Evolutionary conservation across 768 basidiomycete genomes (phyloP).

Genomic region (Fomitopsis serialis): DNA sequence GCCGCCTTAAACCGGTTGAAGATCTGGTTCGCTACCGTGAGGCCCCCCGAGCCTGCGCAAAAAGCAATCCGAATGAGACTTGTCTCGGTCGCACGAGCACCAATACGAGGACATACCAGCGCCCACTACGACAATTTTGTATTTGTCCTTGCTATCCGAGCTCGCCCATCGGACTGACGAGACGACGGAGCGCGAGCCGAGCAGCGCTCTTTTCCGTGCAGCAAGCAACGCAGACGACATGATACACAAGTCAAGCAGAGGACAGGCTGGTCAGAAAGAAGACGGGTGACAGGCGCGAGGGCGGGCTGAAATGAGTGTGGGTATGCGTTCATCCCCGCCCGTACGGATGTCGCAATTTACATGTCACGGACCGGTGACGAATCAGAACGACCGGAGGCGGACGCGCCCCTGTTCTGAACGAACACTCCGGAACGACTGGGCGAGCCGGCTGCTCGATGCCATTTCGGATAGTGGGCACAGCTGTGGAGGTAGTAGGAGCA

Average conservation of each 20-base stretch:
- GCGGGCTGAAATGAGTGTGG: not conserved
- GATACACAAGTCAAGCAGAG: not conserved
- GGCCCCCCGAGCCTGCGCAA: slow-evolving; percentile 66
- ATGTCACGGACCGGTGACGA: not conserved
- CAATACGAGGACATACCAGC: slow-evolving; percentile 50
- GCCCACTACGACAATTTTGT: slow-evolving; percentile 83
- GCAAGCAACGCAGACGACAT: slow-evolving; percentile 1
- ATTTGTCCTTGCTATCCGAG: slow-evolving; percentile 47
- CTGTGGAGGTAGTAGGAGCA: too few species aligned
- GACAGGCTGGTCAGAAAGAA: not conserved
- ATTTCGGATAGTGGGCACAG: not conserved
- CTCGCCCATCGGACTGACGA: slow-evolving; percentile 23
- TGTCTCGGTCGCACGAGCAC: slow-evolving; percentile 1
- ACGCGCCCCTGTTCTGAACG: not conserved
- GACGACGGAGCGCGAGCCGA: not conserved
- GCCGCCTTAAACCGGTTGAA: slow-evolving; percentile 72
- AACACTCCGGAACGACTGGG: not conserved
- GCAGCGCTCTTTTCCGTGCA: not conserved
- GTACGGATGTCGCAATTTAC: not conserved
- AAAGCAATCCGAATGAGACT: slow-evolving; percentile 1
- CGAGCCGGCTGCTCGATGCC: not conserved
- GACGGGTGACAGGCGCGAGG: not conserved
- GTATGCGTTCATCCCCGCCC: too few species aligned
- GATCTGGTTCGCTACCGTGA: slow-evolving; percentile 84
- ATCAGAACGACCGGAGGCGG: not conserved